Conservation (phyloP, 495 filamentous ascomycete species). For the Trichocladium uniseriatum region DNA sequence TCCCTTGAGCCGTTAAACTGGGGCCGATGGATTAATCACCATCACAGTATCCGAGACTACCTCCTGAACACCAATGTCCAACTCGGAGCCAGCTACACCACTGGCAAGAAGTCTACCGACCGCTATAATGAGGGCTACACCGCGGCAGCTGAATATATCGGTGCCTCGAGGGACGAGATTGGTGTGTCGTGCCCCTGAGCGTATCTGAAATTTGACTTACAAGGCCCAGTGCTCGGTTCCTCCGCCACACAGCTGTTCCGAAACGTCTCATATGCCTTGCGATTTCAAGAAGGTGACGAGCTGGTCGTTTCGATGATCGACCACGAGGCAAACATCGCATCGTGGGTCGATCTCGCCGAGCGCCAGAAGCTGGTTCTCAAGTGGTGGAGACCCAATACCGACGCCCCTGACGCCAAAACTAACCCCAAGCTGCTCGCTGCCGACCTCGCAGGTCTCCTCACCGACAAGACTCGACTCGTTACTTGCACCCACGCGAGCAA, state of each 20-base stretch:
- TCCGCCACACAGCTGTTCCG: slow-evolving; percentile 66
- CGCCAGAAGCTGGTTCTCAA: slow-evolving; percentile 50
- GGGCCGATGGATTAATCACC: neutral
- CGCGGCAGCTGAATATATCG: slow-evolving; percentile 59
- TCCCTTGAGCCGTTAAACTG: neutral
- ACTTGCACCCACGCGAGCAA: slow-evolving; percentile 62
- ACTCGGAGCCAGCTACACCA: slow-evolving; percentile 55
- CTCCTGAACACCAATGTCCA: slow-evolving; percentile 61
- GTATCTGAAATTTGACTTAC: neutral
- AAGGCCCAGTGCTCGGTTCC: slow-evolving; percentile 46
- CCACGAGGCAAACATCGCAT: slow-evolving; percentile 62
- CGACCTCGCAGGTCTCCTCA: slow-evolving; percentile 46
- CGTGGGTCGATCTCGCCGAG: slow-evolving; percentile 56
- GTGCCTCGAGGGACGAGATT: slow-evolving; percentile 53
- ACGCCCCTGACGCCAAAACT: slow-evolving; percentile 6
- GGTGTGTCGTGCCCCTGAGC: slow-evolving; percentile 25
- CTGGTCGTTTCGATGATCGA: slow-evolving; percentile 58
- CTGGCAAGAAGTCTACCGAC: slow-evolving; percentile 44
- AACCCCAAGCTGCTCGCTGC: slow-evolving; percentile 47
- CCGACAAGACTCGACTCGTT: slow-evolving; percentile 51
- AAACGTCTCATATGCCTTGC: slow-evolving; percentile 54
- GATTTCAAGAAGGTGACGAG: slow-evolving; percentile 51
- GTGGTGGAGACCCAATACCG: slow-evolving; percentile 49
- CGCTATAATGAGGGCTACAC: slow-evolving; percentile 46
- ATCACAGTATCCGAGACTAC: slow-evolving; percentile 51